Percentiles rank a stretch among this genome's conserved stretches.
Evolutionary conservation across 352 stramenopile genomes (phyloP).

Genomic region (Phytophthora constricta): DNA sequence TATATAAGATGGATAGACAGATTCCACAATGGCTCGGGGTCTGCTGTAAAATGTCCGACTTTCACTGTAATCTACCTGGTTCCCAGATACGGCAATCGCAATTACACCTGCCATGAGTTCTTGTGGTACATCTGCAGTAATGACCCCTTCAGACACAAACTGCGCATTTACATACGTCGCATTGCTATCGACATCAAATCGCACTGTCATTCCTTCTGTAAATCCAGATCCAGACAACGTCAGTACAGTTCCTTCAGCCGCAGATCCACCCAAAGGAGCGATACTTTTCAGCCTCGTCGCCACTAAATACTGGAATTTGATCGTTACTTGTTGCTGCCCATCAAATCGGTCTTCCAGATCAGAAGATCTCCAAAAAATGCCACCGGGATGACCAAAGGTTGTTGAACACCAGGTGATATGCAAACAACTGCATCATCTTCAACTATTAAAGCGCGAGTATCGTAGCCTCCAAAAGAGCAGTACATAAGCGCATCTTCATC

Average conservation of each 20-base stretch:
- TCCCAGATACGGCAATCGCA: slow-evolving; percentile 37
- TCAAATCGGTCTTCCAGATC: slow-evolving; percentile 29
- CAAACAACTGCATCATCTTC: slow-evolving; percentile 26
- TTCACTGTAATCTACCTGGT: slow-evolving; percentile 42
- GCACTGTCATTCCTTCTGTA: slow-evolving; percentile 25
- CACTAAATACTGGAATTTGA: slow-evolving; percentile 38
- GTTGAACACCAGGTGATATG: slow-evolving; percentile 15
- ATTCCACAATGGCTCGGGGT: slow-evolving; percentile 22
- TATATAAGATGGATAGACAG: slow-evolving; percentile 39
- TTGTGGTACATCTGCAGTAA: slow-evolving; percentile 27
- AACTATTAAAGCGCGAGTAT: slow-evolving; percentile 28
- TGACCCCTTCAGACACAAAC: slow-evolving; percentile 27
- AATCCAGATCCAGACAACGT: slow-evolving; percentile 39
- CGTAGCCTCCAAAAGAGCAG: slow-evolving; percentile 46
- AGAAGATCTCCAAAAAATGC: slow-evolving; percentile 36
- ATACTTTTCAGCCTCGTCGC: slow-evolving; percentile 28
- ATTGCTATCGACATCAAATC: slow-evolving; percentile 27
- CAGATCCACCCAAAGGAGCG: slow-evolving; percentile 23
- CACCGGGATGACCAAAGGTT: slow-evolving; percentile 15
- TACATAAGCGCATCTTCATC: slow-evolving; percentile 18
- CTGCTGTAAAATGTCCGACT: slow-evolving; percentile 43
- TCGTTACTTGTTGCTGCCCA: not conserved
- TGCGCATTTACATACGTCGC: slow-evolving; percentile 14
- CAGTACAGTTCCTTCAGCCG: slow-evolving; percentile 30
- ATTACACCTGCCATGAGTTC: slow-evolving; percentile 21